phyloP scores from a whole-genome alignment of 164 flowering plant species.

The Paratinospora sagittata region DNA sequence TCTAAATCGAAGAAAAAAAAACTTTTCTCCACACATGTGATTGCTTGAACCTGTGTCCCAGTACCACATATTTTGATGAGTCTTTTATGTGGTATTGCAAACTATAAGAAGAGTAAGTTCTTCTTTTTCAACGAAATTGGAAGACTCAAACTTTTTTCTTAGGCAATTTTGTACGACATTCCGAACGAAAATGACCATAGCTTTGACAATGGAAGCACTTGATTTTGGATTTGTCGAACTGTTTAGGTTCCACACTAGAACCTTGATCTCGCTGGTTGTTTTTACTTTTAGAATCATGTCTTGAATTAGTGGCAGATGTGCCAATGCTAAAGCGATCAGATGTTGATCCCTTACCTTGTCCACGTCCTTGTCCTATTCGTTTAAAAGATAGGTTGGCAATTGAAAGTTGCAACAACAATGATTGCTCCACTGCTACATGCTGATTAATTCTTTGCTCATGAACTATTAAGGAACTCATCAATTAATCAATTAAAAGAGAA shows the following conservation, averaged over 20 bases:
- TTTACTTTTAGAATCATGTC: not conserved
- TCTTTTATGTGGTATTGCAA: not conserved
- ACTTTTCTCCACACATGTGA: not conserved
- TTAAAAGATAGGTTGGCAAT: not conserved
- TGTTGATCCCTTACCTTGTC: not conserved
- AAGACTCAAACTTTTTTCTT: not conserved
- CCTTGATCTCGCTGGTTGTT: not conserved
- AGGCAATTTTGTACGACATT: not conserved
- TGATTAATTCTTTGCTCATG: conserved; percentile 5
- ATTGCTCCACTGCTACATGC: conserved; percentile 6
- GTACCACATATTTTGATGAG: not conserved
- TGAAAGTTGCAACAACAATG: not conserved
- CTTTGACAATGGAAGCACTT: not conserved
- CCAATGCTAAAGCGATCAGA: not conserved
- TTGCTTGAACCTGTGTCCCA: not conserved
- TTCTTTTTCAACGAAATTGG: not conserved
- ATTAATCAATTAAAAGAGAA: conserved; percentile 5
- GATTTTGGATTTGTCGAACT: not conserved
- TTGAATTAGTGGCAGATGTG: not conserved
- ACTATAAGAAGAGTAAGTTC: conserved; percentile 3
- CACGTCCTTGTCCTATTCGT: not conserved
- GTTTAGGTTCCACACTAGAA: not conserved
- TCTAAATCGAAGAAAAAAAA: not conserved
- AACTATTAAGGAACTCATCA: not conserved
- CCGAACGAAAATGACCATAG: not conserved